A percentile compares a stretch with the other conserved stretches of the same genome.
phyloP scores from a whole-genome alignment of 2,329 filamentous ascomycete species.

The Sclerotinia glacialis region DNA sequence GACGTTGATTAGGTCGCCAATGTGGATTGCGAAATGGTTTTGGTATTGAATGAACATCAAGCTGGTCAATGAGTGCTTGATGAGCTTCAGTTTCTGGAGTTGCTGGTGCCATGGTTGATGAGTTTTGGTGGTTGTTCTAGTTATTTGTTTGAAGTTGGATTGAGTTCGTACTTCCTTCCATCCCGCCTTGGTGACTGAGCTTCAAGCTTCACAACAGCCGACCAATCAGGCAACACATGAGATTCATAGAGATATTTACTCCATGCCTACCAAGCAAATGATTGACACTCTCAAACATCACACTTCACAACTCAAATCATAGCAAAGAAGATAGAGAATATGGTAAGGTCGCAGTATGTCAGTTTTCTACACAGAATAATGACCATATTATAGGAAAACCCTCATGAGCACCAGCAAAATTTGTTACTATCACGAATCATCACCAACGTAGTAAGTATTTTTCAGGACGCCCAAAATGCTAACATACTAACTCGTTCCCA shows the following conservation, averaged over 20 bases:
- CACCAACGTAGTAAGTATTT: constrained; percentile 81
- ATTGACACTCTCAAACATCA: constrained; percentile 1
- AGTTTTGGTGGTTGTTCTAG: constrained; percentile 10
- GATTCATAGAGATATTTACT: not conserved
- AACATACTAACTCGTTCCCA: constrained; percentile 42
- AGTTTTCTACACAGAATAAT: constrained; percentile 1
- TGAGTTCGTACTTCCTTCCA: not conserved
- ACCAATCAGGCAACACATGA: constrained; percentile 7
- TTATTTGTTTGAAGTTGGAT: constrained; percentile 9
- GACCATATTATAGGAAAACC: constrained; percentile 66
- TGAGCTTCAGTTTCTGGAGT: constrained; percentile 59
- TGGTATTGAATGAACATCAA: constrained; percentile 82
- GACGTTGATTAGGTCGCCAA: constrained; percentile 91
- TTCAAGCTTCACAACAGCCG: constrained; percentile 15
- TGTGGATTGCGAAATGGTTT: constrained; percentile 86
- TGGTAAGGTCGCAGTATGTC: constrained; percentile 22
- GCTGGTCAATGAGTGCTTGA: constrained; percentile 79
- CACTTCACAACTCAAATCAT: not conserved
- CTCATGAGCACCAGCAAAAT: constrained; percentile 96
- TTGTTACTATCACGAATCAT: constrained; percentile 92
- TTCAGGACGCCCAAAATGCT: not conserved
- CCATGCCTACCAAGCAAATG: not conserved
- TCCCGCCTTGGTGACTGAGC: constrained; percentile 10
- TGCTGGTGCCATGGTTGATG: constrained; percentile 34
- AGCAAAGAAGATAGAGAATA: constrained; percentile 14